These are phyloP conservation scores for Aspergillus cristatus DNA, from an alignment of 495 filamentous ascomycete species.

Conservation along the genomic window DNA sequence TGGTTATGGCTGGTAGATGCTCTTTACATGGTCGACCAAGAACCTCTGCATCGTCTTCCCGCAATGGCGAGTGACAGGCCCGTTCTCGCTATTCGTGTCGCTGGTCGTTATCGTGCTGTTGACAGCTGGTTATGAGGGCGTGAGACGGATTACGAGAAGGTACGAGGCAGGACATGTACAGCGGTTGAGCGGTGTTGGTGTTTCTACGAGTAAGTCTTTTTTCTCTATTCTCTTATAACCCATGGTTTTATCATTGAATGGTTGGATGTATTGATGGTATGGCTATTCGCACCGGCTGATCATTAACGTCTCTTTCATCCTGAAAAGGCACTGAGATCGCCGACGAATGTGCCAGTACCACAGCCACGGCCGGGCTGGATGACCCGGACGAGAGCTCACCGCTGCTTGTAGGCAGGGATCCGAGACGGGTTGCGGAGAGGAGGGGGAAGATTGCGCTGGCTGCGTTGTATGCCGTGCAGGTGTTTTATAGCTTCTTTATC, in stretches of 20 bases:
- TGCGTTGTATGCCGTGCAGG: slow-evolving; percentile 81
- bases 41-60: slow-evolving; percentile 94
- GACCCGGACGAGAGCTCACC: slow-evolving; percentile 56
- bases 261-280: background rate
- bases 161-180: slow-evolving; percentile 60
- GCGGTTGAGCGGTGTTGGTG: slow-evolving; percentile 36
- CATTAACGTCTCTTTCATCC: slow-evolving; percentile 21
- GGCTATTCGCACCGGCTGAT: slow-evolving; percentile 5
- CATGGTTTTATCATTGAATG: no score
- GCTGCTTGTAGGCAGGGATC: slow-evolving; percentile 54
- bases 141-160: slow-evolving; percentile 63
- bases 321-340: slow-evolving; percentile 39
- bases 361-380: slow-evolving; percentile 8
- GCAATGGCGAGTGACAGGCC: slow-evolving; percentile 73
- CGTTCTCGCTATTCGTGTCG: slow-evolving; percentile 65
- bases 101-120: slow-evolving; percentile 73
- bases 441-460: slow-evolving; percentile 70
- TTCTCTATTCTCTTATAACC: slow-evolving; percentile 1
- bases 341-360: slow-evolving; percentile 22
- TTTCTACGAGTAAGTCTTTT: slow-evolving; percentile 11
- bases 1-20: slow-evolving; percentile 54
- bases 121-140: slow-evolving; percentile 81
- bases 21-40: slow-evolving; percentile 89
- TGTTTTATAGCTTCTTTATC: slow-evolving; percentile 98
- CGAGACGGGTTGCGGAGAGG: slow-evolving; percentile 34